These are phyloP conservation scores for Asterophora parasitica DNA, from an alignment of 768 basidiomycete genomes.

Conservation along the genomic window DNA sequence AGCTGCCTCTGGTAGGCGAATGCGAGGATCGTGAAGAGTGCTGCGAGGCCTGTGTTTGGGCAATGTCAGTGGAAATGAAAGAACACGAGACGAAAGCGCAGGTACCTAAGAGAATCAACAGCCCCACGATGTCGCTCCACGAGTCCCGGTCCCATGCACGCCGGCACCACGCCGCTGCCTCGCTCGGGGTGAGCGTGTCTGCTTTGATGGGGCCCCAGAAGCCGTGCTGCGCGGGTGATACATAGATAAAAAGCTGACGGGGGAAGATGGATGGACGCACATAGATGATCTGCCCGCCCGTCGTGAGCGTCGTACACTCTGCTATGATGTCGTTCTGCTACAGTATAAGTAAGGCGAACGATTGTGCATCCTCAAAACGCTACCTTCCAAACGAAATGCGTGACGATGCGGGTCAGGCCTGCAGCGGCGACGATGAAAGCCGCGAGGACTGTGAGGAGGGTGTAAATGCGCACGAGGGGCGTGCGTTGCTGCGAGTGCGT, in stretches of 20 bases:
- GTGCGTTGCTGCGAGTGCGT: slow-evolving; percentile 62
- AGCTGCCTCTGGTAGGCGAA: slow-evolving; percentile 74
- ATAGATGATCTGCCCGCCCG: slow-evolving; percentile 29
- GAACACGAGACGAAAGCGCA: too few relatives aligned
- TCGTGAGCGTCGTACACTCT: slow-evolving; percentile 44
- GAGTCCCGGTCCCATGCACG: too few relatives aligned
- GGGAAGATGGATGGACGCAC: slow-evolving; percentile 21
- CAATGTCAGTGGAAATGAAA: too few relatives aligned
- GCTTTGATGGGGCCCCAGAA: slow-evolving; percentile 46
- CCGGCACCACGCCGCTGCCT: slow-evolving; percentile 27
- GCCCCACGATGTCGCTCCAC: too few relatives aligned
- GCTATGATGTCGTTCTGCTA: slow-evolving; percentile 54
- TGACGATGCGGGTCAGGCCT: slow-evolving; percentile 50
- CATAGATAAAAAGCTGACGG: too few relatives aligned
- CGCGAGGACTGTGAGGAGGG: slow-evolving; percentile 43
- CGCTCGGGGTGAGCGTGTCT: slow-evolving; percentile 22
- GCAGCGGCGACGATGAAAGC: slow-evolving; percentile 47
- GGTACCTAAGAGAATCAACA: too few relatives aligned
- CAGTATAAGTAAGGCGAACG: slow-evolving; percentile 8
- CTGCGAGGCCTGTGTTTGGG: slow-evolving; percentile 45
- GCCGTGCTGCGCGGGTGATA: slow-evolving; percentile 43
- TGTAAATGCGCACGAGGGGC: slow-evolving; percentile 48
- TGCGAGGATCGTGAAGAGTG: slow-evolving; percentile 58
- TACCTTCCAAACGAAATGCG: slow-evolving; percentile 70
- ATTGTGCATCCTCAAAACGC: too few relatives aligned